Percentiles rank a stretch among this genome's conserved stretches.
Conservation (phyloP, 371 early-diverging fungal species). For the Nematocida ironsii region DNA sequence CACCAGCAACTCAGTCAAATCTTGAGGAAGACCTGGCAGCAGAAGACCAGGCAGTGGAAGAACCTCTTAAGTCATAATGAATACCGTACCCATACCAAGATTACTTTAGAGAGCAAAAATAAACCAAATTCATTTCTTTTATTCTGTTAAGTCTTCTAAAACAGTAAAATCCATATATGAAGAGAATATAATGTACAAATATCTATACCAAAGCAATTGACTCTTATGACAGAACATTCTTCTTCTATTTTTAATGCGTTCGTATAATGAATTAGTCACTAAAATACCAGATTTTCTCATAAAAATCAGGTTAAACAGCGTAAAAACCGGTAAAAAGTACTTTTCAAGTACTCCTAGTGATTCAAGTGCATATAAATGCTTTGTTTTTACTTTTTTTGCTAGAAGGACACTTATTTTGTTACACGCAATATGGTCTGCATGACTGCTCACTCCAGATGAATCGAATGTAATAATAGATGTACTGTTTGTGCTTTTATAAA, state of each 20-base stretch:
- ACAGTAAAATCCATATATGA: constrained; percentile 75
- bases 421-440: constrained; percentile 82
- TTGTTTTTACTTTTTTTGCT: constrained; percentile 45
- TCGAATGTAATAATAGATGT: constrained; percentile 83
- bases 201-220: constrained; percentile 90
- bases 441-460: constrained; percentile 80
- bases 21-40: not conserved
- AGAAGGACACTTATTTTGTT: constrained; percentile 75
- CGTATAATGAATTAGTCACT: constrained; percentile 70
- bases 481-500: constrained; percentile 27
- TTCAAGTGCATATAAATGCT: constrained; percentile 71
- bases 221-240: constrained; percentile 81
- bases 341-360: constrained; percentile 75
- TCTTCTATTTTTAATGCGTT: constrained; percentile 70
- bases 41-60: not conserved
- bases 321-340: constrained; percentile 71
- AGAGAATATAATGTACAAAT: constrained; percentile 83
- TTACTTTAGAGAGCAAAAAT: not conserved
- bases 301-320: not conserved
- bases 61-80: not conserved
- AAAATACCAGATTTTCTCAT: constrained; percentile 6
- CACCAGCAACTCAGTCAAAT: no score
- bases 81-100: no score
- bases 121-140: not conserved
- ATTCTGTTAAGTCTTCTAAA: not conserved